Base-by-base conservation (phyloP, 2,329 filamentous ascomycete genomes). In the Arachnomyces sp. region DNA sequence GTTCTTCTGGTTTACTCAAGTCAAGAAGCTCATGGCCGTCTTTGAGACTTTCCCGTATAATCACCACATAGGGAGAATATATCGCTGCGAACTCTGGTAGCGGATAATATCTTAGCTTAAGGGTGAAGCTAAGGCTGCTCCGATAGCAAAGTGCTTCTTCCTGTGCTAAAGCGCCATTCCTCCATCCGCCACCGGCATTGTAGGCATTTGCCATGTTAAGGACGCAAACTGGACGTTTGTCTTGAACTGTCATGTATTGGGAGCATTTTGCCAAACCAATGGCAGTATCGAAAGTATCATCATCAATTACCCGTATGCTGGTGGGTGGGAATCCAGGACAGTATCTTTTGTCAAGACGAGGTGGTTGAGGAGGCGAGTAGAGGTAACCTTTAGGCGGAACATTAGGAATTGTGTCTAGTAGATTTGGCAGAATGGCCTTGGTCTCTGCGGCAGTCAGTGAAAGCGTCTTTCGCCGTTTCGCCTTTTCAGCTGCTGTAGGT, bases 141-240 rank as follows among this genome's bases (percentile, higher is more conserved):
- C 80, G 74, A 54, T 78, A 80, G 61, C 79, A 85, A 5, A 86
- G 67, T 2, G 75, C 72, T 63, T 86, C 82, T 61, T 86, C 81
- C 57, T 86, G 82, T 0, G 81, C 80, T 21, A 74, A 59, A 40
- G 77, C 68, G 28, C 81, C 81, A 29, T 68, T 69, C 3, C 71
- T 54, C 72, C 79, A 85, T 13, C 78, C 79, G 14, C 82, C 81
- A n/a, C 80, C 82, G 0, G 75, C 69, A 11, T 52, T 57, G 3
- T 57, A 50, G 34, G 74, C 68, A 37, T 76, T 82, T 12, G 80
- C 80, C 63, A 84, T 77, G 52, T 84, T 86, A 43, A 86, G 64
- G 16, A 84, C 69, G 25, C 71, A 74, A n/a, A 82, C 70, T 6
- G 65, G 64, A 40, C 54, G 52, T 7, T 48, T 48, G 50, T 61